Percentiles rank a stretch among this genome's conserved stretches.
Evolutionary conservation across 2,329 filamentous ascomycete species (phyloP).

Genomic region (Fusarium sp.): DNA sequence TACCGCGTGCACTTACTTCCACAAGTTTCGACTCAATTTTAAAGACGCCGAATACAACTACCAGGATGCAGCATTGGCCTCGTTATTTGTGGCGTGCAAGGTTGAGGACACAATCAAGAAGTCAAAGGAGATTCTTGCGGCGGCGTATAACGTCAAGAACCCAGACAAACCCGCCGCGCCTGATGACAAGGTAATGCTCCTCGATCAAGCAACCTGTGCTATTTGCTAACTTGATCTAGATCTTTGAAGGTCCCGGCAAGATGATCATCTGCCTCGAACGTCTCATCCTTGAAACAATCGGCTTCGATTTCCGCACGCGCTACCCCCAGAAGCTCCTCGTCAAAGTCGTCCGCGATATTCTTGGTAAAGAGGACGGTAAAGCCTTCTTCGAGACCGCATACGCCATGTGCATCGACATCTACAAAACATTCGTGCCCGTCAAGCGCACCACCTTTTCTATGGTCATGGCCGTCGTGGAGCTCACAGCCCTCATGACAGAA

Average conservation of each 20-base stretch:
- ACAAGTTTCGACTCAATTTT: slow-evolving; percentile 90
- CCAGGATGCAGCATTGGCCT: slow-evolving; percentile 87
- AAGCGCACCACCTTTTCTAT: slow-evolving; percentile 91
- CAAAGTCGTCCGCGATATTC: slow-evolving; percentile 77
- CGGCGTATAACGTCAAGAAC: slow-evolving; percentile 86
- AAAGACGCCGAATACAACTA: slow-evolving; percentile 88
- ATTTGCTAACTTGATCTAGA: slow-evolving; percentile 58
- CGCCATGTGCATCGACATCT: slow-evolving; percentile 87
- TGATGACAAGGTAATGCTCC: slow-evolving; percentile 79
- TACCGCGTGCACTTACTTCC: slow-evolving; percentile 91
- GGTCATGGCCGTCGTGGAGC: slow-evolving; percentile 84
- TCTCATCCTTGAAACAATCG: slow-evolving; percentile 90
- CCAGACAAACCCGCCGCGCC: slow-evolving; percentile 76
- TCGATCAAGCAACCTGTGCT: no score
- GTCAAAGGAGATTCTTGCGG: slow-evolving; percentile 90
- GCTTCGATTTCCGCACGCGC: slow-evolving; percentile 92
- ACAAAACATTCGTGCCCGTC: slow-evolving; percentile 91
- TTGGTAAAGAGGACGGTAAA: slow-evolving; percentile 58
- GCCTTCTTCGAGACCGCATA: slow-evolving; percentile 78
- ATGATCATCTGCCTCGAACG: slow-evolving; percentile 91
- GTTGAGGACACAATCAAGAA: slow-evolving; percentile 99
- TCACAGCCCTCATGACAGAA: slow-evolving; percentile 74
- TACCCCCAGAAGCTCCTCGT: slow-evolving; percentile 88
- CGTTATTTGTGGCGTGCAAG: slow-evolving; percentile 94
- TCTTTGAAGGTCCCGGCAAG: slow-evolving; percentile 83